Base-by-base conservation (phyloP, 2,329 filamentous ascomycete genomes). In the Zymoseptoria tritici region DNA sequence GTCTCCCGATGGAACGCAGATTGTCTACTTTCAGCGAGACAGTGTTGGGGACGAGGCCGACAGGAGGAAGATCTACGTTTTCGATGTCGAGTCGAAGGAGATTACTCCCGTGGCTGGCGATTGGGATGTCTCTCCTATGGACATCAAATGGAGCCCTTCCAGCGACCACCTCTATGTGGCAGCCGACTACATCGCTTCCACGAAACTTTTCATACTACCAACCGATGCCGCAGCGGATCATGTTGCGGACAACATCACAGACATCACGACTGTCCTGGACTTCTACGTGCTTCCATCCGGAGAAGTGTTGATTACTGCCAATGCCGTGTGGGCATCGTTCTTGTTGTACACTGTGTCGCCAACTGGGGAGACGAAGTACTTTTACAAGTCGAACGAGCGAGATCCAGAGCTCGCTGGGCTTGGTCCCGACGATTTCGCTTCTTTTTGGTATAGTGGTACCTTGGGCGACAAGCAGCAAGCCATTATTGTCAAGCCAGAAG, bases 371-470 rank as follows among this genome's bases (percentile, higher is more conserved):
- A 56, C 63, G 5, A 60, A 60, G n/a, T 68, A 64, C 59, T 61
- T 64, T 29, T 67, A 67, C 62, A 62, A 64, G 49, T 66, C 67
- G 11, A 64, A 68, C 49, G 67, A 68, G 22, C 26, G 57, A 24
- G 65, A 68, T 42, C 26, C 60, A 2, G 60, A 67, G n/a, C 61
- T 68, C 7, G 60, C 63, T 2, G 67, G 67, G 9, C 62, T 68
- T 11, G 62, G 64, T 8, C 64, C 64, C 2, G 60, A 64, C 29
- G 64, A 67, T 24, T 29, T 63, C 0, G 57, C 55, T 31, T 67
- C 52, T 42, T 54, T 64, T 31, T 68, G 65, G 65, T 68, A 68
- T 56, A 63, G 64, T 22, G 67, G 67, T 42, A 66, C 64, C n/a
- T 59, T 66, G 9, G 66, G 66, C 24, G 67, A 68, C 59, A 55